Base-by-base conservation (phyloP, 129 eudicot species). In the Artemisia annua region DNA sequence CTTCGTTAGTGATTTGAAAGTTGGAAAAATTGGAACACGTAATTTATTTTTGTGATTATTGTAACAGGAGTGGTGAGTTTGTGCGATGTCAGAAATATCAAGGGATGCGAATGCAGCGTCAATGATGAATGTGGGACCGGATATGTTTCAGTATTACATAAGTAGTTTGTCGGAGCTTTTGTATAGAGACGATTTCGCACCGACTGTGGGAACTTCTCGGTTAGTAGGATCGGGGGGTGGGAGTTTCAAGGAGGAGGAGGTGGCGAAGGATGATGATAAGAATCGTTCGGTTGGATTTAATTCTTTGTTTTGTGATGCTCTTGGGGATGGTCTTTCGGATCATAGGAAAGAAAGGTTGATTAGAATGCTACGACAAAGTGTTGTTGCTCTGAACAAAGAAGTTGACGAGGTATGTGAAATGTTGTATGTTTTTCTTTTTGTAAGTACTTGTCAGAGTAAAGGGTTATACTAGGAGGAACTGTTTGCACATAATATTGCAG, bases 401-500 rank as follows among this genome's bases (percentile, higher is more conserved):
- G 89, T 89, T 66, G 86, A 89, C 74, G 93, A 89, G 96, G 97
- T 92, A 78, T 67, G 13, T 64, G 32, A 5, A 28, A 65, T 17
- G 35, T 4, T 30, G 35, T 30, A 30, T 30, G 35, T 30, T 30
- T 30, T 30, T 30, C 5, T 49, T 67, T 49, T 67, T 18, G 24
- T 24, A 24, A 14, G 10, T 14, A 4, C 30, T 66, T 18, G 17
- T 66, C 30, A 18, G 48, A 32, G 46, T 65, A 17, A 11, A 11
- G 18, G 9, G 35, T 24, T 59, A 9, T 59, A 12, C 46, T 39
- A 7, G 46, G 46, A 1, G 46, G 46, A 39, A 39, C 46, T 39
- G 11, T 39, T 7, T 39, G 7, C 46, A 8, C 46, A 39, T 39
- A 39, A 39, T 39, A 39, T 39, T 39, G 46, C 10, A 7, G 46